Percentiles rank a stretch among this genome's conserved stretches.
These are phyloP conservation scores for Backusella macrospora DNA, from an alignment of 192 early-diverging fungal species.

Conservation along the genomic window DNA sequence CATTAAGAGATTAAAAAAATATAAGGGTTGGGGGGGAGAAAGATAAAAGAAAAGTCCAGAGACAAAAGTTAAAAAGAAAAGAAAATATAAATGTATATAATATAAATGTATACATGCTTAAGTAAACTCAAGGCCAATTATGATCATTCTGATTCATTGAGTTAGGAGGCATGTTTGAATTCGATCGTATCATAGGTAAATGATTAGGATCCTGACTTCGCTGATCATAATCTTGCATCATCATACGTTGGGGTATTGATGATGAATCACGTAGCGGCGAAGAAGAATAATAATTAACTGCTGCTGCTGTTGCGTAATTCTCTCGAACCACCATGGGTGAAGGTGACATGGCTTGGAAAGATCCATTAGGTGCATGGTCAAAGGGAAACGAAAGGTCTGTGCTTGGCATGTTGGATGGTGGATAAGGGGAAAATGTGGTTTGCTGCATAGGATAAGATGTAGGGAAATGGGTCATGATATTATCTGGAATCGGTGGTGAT, in stretches of 20 bases:
- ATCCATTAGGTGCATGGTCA: conserved; percentile 4
- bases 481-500: conserved; percentile 13
- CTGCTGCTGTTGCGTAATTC: neutral
- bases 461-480: neutral
- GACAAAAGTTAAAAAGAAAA: conserved; percentile 1
- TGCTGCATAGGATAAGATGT: neutral
- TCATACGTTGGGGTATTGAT: neutral
- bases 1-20: conserved; percentile 10
- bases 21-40: neutral
- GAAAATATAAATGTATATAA: neutral
- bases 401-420: neutral
- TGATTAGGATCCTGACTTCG: conserved; percentile 8
- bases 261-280: neutral
- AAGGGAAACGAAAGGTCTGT: conserved; percentile 7
- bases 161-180: neutral
- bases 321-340: neutral
- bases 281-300: neutral
- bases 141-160: neutral
- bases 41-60: neutral
- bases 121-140: neutral
- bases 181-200: conserved; percentile 5
- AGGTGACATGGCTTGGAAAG: neutral
- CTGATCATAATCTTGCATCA: conserved; percentile 11
- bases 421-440: neutral
- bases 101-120: neutral